These are phyloP conservation scores for Sporothrix luriei DNA, from an alignment of 2,329 filamentous ascomycete genomes.

Conservation along the genomic window DNA sequence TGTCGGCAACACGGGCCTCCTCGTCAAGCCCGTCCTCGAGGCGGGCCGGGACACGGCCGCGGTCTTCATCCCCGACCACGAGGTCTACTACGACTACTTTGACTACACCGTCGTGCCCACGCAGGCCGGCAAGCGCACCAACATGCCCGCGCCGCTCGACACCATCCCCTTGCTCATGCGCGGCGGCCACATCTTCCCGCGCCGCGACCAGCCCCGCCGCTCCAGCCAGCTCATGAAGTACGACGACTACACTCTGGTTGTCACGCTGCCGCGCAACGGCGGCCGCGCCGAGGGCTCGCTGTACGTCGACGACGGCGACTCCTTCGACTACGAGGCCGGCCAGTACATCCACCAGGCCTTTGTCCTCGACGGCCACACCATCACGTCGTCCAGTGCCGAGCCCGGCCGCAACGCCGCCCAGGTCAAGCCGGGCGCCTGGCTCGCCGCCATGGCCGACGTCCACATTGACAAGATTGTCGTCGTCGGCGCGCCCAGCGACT, in stretches of 20 bases:
- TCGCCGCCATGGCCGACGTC: slow-evolving; percentile 77
- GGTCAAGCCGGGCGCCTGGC: slow-evolving; percentile 69
- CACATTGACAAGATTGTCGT: slow-evolving; percentile 81
- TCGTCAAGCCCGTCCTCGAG: slow-evolving; percentile 87
- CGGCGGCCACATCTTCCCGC: slow-evolving; percentile 87
- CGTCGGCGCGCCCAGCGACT: slow-evolving; percentile 73
- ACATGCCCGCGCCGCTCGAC: slow-evolving; percentile 75
- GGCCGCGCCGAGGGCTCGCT: slow-evolving; percentile 76
- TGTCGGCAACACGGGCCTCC: slow-evolving; percentile 80
- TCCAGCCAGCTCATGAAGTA: slow-evolving; percentile 88
- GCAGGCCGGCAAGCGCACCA: slow-evolving; percentile 69
- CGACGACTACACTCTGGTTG: slow-evolving; percentile 91
- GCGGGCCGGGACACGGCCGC: slow-evolving; percentile 72
- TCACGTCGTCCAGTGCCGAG: slow-evolving; percentile 69
- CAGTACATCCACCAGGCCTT: slow-evolving; percentile 88
- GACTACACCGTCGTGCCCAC: slow-evolving; percentile 74
- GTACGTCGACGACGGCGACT: slow-evolving; percentile 92
- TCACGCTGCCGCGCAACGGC: slow-evolving; percentile 64
- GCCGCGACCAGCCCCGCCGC: slow-evolving; percentile 83
- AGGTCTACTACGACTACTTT: slow-evolving; percentile 95
- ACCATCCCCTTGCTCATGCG: slow-evolving; percentile 89
- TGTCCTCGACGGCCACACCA: slow-evolving; percentile 58
- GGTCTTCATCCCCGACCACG: slow-evolving; percentile 85
- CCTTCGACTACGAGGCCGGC: slow-evolving; percentile 81
- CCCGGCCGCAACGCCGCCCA: slow-evolving; percentile 54